Evolutionary conservation across 768 basidiomycete species (phyloP).

Genomic region (Trametes cinnabarina): DNA sequence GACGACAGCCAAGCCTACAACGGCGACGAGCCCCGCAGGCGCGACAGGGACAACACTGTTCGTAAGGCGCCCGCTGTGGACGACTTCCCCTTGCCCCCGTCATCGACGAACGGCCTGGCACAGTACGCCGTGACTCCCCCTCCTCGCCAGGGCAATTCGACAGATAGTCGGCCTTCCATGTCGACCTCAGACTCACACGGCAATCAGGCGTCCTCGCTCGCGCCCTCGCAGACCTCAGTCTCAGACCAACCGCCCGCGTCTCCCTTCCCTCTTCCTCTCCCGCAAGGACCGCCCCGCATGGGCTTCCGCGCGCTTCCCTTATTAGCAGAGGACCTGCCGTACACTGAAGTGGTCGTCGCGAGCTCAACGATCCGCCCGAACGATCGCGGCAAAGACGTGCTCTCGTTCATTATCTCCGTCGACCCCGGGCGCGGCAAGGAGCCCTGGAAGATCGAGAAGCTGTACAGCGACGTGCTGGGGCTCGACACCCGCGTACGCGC

Average conservation of each 20-base stretch:
- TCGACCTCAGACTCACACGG: slow-evolving; percentile 16
- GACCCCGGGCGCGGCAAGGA: slow-evolving; percentile 70
- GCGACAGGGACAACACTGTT: slow-evolving; percentile 12
- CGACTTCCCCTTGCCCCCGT: slow-evolving; percentile 51
- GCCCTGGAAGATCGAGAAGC: slow-evolving; percentile 84
- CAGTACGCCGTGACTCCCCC: background rate
- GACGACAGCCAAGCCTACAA: slow-evolving; percentile 21
- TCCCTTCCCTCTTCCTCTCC: slow-evolving; percentile 28
- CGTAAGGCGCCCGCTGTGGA: slow-evolving; percentile 44
- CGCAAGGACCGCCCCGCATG: slow-evolving; percentile 26
- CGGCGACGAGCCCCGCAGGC: background rate
- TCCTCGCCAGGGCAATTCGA: slow-evolving; percentile 8
- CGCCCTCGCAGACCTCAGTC: slow-evolving; percentile 23
- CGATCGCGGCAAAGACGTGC: slow-evolving; percentile 86
- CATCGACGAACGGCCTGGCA: slow-evolving; percentile 7
- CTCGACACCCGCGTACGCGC: slow-evolving; percentile 76
- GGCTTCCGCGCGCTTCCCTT: slow-evolving; percentile 74
- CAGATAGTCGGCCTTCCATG: slow-evolving; percentile 12
- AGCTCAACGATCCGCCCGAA: slow-evolving; percentile 86
- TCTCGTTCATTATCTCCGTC: slow-evolving; percentile 83
- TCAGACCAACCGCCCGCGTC: slow-evolving; percentile 24
- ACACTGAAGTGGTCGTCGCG: slow-evolving; percentile 67
- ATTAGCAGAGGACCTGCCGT: slow-evolving; percentile 67
- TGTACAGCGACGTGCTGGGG: slow-evolving; percentile 89
- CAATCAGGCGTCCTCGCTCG: slow-evolving; percentile 14